Evolutionary conservation across 257 asterid genomes (phyloP).

Genomic region (Ilex asprella): DNA sequence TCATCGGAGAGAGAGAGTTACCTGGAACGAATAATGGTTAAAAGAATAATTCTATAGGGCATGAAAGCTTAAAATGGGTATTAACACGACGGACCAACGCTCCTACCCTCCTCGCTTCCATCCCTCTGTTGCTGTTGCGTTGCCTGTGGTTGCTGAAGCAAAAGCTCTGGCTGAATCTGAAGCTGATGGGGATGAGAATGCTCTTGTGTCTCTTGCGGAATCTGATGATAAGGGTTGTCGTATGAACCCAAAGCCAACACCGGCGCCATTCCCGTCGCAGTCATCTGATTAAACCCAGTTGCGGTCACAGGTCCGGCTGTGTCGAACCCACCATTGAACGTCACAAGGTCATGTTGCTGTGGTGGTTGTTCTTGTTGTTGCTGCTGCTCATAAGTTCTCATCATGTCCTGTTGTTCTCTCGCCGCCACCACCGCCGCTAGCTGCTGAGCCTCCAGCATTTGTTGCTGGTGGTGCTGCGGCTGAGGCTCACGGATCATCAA

Average conservation of each 20-base stretch:
- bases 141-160: too few relatives aligned
- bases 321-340: conserved; percentile 32
- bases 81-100: conserved; percentile 38
- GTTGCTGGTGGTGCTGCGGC: conserved; percentile 25
- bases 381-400: conserved; percentile 48
- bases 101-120: conserved; percentile 56
- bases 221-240: conserved; percentile 28
- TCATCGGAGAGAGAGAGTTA: conserved; percentile 19
- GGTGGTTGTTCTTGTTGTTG: conserved; percentile 25
- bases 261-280: conserved; percentile 29
- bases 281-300: conserved; percentile 29
- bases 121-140: conserved; percentile 23
- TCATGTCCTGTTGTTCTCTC: conserved; percentile 55
- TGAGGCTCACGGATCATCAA: conserved; percentile 35
- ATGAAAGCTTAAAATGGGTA: conserved; percentile 10
- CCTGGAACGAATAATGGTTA: conserved; percentile 32
- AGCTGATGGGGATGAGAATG: conserved; percentile 10
- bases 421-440: conserved; percentile 32
- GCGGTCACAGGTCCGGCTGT: too few relatives aligned
- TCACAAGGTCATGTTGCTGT: conserved; percentile 31
- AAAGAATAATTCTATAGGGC: conserved; percentile 25
- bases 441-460: conserved; percentile 48
- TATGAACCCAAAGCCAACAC: conserved; percentile 50
- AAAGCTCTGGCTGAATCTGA: neutral
- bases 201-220: conserved; percentile 20